Base-by-base conservation (phyloP, 2,329 filamentous ascomycete species). In the Pestalotiopsis sp. region DNA sequence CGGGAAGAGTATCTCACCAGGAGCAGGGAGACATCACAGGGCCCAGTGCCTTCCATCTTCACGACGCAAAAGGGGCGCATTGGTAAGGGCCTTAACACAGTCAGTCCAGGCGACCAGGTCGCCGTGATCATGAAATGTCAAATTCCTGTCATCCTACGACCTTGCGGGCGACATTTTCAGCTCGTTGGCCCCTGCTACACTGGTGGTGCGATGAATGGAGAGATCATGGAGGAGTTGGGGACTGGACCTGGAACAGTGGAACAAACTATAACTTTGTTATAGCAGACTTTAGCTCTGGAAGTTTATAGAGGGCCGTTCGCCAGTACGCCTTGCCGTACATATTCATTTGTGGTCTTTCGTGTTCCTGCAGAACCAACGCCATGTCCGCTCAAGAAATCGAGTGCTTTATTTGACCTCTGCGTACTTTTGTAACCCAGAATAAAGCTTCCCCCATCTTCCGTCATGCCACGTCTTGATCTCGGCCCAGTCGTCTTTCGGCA, bases 401-500 rank as follows among this genome's bases (percentile, higher is more conserved):
- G 2, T 41, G 1, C 1, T 14, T n/a, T 52, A 52, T n/a, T 23
- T 52, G 45, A 52, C 45, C 7, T 11, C 17, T 1, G 45, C 45
- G 3, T 52, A 52, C 20, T 4, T 52, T 67, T 72, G 66, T 61
- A 77, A 63, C 4, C 31, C 72, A 57, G 75, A 72, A 68, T 76
- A 70, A 36, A 78, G 52, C 61, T 38, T 70, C 0, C 70, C 74
- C 64, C 70, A 74, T 9, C 71, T 13, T 1, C 75, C 75, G 2
- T 65, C 72, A 67, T 78, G 73, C 75, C 75, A 77, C 7, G 49
- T 62, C 17, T 69, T 67, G 9, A 74, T 68, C 69, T 74, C 73
- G 38, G 71, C 62, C 75, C 75, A 77, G n/a, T 52, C 45, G 20
- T n/a, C 45, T 68, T 76, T 75, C 3, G 69, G 38, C 3, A 74